A percentile compares a stretch with the other conserved stretches of the same genome.
Evolutionary conservation across 768 basidiomycete species (phyloP).

Genomic region (Rhizopogon roseolus): DNA sequence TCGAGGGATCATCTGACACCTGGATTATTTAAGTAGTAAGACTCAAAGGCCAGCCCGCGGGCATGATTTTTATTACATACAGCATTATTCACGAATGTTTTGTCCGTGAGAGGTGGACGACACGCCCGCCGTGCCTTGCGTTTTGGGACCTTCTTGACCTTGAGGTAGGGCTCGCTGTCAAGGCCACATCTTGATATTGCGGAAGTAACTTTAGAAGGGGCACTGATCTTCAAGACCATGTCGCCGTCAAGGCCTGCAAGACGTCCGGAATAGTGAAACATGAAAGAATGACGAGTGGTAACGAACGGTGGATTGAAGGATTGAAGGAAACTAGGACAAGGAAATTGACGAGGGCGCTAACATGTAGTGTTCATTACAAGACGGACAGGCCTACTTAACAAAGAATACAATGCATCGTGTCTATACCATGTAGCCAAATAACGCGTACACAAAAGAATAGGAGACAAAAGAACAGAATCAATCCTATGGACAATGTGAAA

Average conservation of each 20-base stretch:
- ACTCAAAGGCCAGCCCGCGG: conserved; percentile 11
- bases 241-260: conserved; percentile 37
- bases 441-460: conserved; percentile 9
- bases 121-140: conserved; percentile 11
- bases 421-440: conserved; percentile 4
- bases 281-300: conserved; percentile 10
- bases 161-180: conserved; percentile 12
- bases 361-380: background rate
- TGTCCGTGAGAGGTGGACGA: conserved; percentile 30
- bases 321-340: conserved; percentile 5
- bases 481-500: too few species aligned
- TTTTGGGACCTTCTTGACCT: conserved; percentile 20
- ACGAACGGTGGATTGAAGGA: conserved; percentile 10
- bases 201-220: conserved; percentile 22
- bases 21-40: conserved; percentile 6
- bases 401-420: conserved; percentile 1
- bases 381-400: background rate
- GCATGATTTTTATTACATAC: conserved; percentile 18
- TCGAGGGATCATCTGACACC: conserved; percentile 2
- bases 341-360: conserved; percentile 3
- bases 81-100: conserved; percentile 21
- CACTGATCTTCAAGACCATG: conserved; percentile 31
- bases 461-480: background rate
- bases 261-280: conserved; percentile 35
- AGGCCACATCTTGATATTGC: conserved; percentile 20